Conservation (phyloP, 148 eudicot species). For the Limonium bicolor region DNA sequence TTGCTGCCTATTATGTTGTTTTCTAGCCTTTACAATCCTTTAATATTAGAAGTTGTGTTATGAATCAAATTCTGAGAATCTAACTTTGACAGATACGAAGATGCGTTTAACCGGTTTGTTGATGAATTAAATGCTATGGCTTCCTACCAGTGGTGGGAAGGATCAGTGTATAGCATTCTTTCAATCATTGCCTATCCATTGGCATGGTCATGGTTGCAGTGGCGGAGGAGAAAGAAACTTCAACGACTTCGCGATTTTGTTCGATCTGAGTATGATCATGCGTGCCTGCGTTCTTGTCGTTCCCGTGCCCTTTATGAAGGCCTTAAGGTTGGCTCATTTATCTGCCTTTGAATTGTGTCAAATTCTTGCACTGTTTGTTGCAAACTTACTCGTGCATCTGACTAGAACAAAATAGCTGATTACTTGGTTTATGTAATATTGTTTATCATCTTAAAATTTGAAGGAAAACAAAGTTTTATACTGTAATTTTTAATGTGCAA, state of each 20-base stretch:
- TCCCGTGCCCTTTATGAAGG: constrained; percentile 99
- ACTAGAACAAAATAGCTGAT: no score
- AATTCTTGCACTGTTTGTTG: no score
- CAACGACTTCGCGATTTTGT: constrained; percentile 87
- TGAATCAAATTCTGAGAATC: no score
- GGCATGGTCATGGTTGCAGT: constrained; percentile 97
- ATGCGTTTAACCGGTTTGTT: constrained; percentile 87
- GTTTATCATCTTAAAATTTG: no score
- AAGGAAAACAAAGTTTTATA: no score
- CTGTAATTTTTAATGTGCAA: constrained; percentile 1
- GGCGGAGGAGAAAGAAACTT: constrained; percentile 73
- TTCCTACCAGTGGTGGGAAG: constrained; percentile 99
- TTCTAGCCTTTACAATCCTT: no score
- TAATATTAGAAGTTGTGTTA: no score
- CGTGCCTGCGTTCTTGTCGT: constrained; percentile 96
- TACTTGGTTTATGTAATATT: no score
- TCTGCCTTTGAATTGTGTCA: no score
- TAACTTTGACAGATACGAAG: constrained; percentile 79
- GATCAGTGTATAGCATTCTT: constrained; percentile 68
- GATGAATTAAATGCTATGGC: constrained; percentile 85
- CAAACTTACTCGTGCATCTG: no score
- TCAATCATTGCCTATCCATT: constrained; percentile 69
- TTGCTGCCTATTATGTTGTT: no score
- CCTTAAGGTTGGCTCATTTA: constrained; percentile 87
- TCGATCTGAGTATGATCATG: constrained; percentile 98